Percentiles rank a stretch among this genome's conserved stretches.
Evolutionary conservation across 2,329 filamentous ascomycete genomes (phyloP).

Genomic region (Sporothrix schenckii): DNA sequence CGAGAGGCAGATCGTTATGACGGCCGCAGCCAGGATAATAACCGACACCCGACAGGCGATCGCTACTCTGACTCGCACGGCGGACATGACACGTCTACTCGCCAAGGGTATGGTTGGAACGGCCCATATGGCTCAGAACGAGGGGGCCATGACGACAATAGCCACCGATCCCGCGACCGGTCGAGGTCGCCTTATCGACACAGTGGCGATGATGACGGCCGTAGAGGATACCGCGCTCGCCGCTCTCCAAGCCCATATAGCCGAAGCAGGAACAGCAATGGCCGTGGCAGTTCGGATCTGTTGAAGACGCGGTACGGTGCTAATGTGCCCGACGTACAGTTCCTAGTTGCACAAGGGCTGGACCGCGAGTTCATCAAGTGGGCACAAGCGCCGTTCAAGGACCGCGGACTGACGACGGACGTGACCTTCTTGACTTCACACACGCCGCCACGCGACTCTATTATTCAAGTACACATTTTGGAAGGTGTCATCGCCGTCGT

Average conservation of each 20-base stretch:
- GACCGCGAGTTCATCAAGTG: conserved; percentile 79
- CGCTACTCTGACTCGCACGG: conserved; percentile 64
- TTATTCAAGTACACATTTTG: conserved; percentile 82
- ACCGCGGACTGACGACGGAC: conserved; percentile 72
- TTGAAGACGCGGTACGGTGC: conserved; percentile 61
- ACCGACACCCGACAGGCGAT: conserved; percentile 63
- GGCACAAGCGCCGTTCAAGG: conserved; percentile 75
- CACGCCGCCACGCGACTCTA: conserved; percentile 68
- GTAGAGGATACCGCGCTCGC: conserved; percentile 59
- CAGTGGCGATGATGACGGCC: conserved; percentile 37
- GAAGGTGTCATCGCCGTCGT: conserved; percentile 88
- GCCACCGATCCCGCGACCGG: conserved; percentile 57
- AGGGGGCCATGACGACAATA: conserved; percentile 46
- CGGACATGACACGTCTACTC: conserved; percentile 60
- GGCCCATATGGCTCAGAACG: conserved; percentile 56
- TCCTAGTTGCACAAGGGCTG: conserved; percentile 78
- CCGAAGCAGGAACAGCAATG: conserved; percentile 49
- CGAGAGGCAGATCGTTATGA: conserved; percentile 50
- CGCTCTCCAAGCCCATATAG: conserved; percentile 70
- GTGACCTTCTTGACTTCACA: conserved; percentile 78
- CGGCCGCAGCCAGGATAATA: conserved; percentile 52
- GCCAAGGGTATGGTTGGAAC: conserved; percentile 62
- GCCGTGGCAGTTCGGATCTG: conserved; percentile 1
- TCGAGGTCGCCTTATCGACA: conserved; percentile 68
- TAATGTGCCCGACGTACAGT: conserved; percentile 86